Evolutionary conservation across 2,329 filamentous ascomycete species (phyloP).

Genomic region (Scolecobasidium constrictum): DNA sequence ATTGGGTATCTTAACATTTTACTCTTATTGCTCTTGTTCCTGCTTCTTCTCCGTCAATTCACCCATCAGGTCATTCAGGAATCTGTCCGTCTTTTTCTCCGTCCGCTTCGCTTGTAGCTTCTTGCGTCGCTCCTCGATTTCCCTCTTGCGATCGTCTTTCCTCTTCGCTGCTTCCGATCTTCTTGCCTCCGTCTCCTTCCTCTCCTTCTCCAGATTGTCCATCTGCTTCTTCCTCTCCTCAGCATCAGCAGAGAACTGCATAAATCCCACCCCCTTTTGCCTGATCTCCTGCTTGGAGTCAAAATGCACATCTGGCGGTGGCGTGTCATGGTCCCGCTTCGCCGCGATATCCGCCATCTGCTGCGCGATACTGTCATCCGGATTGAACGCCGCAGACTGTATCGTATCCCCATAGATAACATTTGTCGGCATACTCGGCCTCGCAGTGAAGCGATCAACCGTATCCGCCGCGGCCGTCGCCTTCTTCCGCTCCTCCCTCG

Average conservation of each 20-base stretch:
- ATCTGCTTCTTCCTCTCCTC: constrained; percentile 61
- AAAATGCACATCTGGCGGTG: constrained; percentile 74
- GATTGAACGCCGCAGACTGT: constrained; percentile 73
- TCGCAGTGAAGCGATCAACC: constrained; percentile 53
- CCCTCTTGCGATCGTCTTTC: constrained; percentile 41
- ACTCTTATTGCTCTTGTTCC: too few relatives aligned
- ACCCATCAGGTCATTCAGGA: constrained; percentile 49
- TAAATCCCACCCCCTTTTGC: constrained; percentile 84
- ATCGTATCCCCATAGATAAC: constrained; percentile 81
- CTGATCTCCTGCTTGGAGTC: constrained; percentile 75
- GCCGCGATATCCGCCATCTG: constrained; percentile 70
- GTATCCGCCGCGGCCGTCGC: constrained; percentile 40
- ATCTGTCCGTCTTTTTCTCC: constrained; percentile 60
- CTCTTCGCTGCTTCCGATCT: constrained; percentile 46
- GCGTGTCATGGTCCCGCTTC: constrained; percentile 66
- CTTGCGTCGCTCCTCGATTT: constrained; percentile 44
- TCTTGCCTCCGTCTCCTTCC: constrained; percentile 56
- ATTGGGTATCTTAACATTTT: too few relatives aligned
- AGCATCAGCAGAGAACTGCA: constrained; percentile 73
- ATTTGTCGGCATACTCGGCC: constrained; percentile 53
- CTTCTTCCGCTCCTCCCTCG: constrained; percentile 48
- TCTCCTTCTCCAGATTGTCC: constrained; percentile 56
- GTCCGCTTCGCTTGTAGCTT: constrained; percentile 42
- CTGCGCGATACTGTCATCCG: constrained; percentile 50
- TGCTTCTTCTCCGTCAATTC: constrained; percentile 17